Evolutionary conservation across 305 asterid species (phyloP).

Genomic region (Ilex paraguariensis): DNA sequence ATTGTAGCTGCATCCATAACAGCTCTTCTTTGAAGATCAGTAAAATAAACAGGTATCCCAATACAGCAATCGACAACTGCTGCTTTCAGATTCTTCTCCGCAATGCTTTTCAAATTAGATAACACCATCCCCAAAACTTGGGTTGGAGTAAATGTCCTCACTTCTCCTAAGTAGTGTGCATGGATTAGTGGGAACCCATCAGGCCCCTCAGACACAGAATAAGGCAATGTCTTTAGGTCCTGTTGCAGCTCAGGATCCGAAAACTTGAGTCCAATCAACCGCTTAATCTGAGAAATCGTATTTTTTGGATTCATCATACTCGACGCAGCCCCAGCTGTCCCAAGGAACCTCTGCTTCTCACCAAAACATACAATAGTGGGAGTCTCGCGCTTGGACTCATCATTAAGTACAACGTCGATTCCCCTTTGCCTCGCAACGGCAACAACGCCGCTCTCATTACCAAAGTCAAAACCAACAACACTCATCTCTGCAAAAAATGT

Average conservation of each 20-base stretch:
- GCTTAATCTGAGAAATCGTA: conserved; percentile 7
- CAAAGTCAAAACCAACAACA: conserved; percentile 4
- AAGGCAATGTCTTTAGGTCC: conserved; percentile 1
- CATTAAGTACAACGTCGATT: conserved; percentile 3
- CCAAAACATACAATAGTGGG: conserved; percentile 3
- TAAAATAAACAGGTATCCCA: conserved; percentile 4
- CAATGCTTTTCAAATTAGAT: conserved; percentile 3
- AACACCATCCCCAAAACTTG: conserved; percentile 7
- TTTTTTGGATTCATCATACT: conserved; percentile 5
- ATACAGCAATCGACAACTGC: conserved; percentile 5
- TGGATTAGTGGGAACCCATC: background rate
- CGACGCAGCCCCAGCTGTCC: conserved; percentile 6
- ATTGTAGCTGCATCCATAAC: conserved; percentile 4
- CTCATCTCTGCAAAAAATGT: background rate
- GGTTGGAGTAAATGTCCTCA: conserved; percentile 4
- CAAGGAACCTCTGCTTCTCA: conserved; percentile 1
- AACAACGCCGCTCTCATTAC: conserved; percentile 2
- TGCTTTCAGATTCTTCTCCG: conserved; percentile 7
- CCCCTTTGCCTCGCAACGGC: conserved; percentile 4
- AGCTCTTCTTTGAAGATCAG: conserved; percentile 5
- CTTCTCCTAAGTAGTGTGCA: background rate
- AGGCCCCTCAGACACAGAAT: conserved; percentile 3
- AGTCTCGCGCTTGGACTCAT: conserved; percentile 6
- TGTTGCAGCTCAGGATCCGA: conserved; percentile 3
- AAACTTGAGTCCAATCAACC: background rate